A percentile compares a stretch with the other conserved stretches of the same genome.
Evolutionary conservation across 768 basidiomycete genomes (phyloP).

Genomic region (Phanerochaete sordida): DNA sequence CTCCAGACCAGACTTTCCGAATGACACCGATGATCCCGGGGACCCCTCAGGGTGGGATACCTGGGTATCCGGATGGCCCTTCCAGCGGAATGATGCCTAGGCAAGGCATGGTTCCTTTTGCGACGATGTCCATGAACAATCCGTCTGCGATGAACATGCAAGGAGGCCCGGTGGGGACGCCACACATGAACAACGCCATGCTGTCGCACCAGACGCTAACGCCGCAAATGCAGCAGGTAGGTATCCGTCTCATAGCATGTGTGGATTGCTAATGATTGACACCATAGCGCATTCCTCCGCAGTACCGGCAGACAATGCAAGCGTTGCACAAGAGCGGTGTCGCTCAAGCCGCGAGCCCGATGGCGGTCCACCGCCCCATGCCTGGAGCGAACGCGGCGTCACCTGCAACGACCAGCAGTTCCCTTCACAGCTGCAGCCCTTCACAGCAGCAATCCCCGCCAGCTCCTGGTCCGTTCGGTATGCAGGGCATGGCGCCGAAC

Average conservation of each 20-base stretch:
- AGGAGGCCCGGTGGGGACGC: slow-evolving; percentile 32
- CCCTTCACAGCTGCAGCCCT: slow-evolving; percentile 30
- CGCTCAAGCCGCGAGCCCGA: neutral
- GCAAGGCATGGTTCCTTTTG: slow-evolving; percentile 18
- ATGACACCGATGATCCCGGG: slow-evolving; percentile 32
- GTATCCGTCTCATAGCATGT: neutral
- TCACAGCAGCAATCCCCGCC: slow-evolving; percentile 17
- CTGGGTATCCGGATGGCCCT: slow-evolving; percentile 33
- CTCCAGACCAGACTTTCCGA: slow-evolving; percentile 30
- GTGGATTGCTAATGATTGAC: slow-evolving; percentile 7
- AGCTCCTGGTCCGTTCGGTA: slow-evolving; percentile 30
- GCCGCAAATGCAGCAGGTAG: slow-evolving; percentile 13
- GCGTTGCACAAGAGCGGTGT: slow-evolving; percentile 31
- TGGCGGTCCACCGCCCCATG: no score
- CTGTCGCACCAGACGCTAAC: slow-evolving; percentile 29
- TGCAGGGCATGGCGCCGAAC: slow-evolving; percentile 10
- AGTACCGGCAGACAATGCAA: slow-evolving; percentile 38
- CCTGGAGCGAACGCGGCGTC: slow-evolving; percentile 36
- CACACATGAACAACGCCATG: slow-evolving; percentile 38
- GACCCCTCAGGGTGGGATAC: slow-evolving; percentile 20
- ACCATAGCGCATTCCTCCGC: slow-evolving; percentile 16
- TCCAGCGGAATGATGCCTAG: slow-evolving; percentile 36
- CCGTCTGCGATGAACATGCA: slow-evolving; percentile 24
- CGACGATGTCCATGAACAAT: slow-evolving; percentile 20
- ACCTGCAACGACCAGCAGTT: slow-evolving; percentile 39